Evolutionary conservation across 176 grass and related monocot species (phyloP).

Genomic region (Carex littledalei): DNA sequence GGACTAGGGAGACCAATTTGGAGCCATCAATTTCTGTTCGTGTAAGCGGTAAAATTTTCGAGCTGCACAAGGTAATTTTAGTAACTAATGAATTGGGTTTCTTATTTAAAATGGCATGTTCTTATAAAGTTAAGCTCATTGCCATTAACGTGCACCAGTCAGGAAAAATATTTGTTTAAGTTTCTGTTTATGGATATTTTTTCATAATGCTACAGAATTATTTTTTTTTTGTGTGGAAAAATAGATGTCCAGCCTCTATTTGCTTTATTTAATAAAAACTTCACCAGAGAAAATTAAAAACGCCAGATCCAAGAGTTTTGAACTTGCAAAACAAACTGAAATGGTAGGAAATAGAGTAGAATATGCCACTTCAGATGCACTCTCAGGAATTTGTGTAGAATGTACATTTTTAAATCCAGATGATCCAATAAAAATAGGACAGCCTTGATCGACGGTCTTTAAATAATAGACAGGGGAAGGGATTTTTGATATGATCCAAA

Average conservation of each 20-base stretch:
- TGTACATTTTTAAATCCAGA: not conserved
- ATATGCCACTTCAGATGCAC: not conserved
- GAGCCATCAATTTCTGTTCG: conserved; percentile 46
- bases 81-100: not conserved
- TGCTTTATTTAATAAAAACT: too few species aligned
- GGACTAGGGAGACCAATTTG: conserved; percentile 54
- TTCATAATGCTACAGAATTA: not conserved
- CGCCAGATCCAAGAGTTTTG: too few species aligned
- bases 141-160: not conserved
- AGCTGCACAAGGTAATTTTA: conserved; percentile 59
- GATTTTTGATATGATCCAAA: not conserved
- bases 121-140: not conserved
- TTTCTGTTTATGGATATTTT: not conserved
- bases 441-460: not conserved
- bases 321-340: too few species aligned
- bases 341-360: too few species aligned
- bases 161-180: not conserved
- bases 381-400: not conserved
- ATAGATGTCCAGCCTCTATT: too few species aligned
- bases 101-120: not conserved
- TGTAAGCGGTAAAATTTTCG: conserved; percentile 42
- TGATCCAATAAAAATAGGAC: not conserved
- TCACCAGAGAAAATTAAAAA: too few species aligned
- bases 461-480: not conserved
- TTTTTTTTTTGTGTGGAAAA: too few species aligned